phyloP scores from a whole-genome alignment of 495 filamentous ascomycete genomes.

The Penicillium antarcticum region DNA sequence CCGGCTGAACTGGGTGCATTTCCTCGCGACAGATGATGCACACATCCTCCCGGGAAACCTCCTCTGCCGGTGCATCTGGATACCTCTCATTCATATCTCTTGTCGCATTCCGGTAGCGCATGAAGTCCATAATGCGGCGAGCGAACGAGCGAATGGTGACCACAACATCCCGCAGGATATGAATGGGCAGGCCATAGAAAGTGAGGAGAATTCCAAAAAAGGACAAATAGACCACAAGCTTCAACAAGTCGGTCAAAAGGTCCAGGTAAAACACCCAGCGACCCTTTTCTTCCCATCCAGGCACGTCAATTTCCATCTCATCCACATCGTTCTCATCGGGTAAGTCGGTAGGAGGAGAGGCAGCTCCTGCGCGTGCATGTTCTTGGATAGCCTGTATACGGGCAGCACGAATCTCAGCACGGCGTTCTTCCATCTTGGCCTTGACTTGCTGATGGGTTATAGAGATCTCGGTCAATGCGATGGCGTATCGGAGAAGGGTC shows the following conservation, averaged over 20 bases:
- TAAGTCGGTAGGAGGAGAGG: constrained; percentile 32
- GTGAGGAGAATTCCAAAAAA: constrained; percentile 92
- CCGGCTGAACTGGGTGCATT: constrained; percentile 70
- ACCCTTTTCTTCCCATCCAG: constrained; percentile 95
- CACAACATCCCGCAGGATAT: constrained; percentile 93
- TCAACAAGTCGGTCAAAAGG: constrained; percentile 83
- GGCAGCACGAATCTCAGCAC: constrained; percentile 62
- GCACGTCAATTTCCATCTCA: constrained; percentile 88
- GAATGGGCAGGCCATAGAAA: constrained; percentile 93
- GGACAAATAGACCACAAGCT: constrained; percentile 79
- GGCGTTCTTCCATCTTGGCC: constrained; percentile 60
- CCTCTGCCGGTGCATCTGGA: constrained; percentile 85
- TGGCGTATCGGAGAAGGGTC: constrained; percentile 69
- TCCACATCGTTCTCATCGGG: constrained; percentile 77
- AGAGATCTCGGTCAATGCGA: constrained; percentile 75
- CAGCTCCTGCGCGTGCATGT: constrained; percentile 33
- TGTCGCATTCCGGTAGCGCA: constrained; percentile 84
- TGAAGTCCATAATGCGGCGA: constrained; percentile 79
- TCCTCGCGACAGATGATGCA: constrained; percentile 98
- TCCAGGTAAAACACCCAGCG: constrained; percentile 91
- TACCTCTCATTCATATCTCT: constrained; percentile 89
- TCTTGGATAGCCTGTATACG: constrained; percentile 51
- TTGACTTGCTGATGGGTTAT: constrained; percentile 69
- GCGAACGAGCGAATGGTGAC: constrained; percentile 88
- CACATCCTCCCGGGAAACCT: constrained; percentile 79